phyloP scores from a whole-genome alignment of 2,329 filamentous ascomycete species.

The Grosmannia clavigera region DNA sequence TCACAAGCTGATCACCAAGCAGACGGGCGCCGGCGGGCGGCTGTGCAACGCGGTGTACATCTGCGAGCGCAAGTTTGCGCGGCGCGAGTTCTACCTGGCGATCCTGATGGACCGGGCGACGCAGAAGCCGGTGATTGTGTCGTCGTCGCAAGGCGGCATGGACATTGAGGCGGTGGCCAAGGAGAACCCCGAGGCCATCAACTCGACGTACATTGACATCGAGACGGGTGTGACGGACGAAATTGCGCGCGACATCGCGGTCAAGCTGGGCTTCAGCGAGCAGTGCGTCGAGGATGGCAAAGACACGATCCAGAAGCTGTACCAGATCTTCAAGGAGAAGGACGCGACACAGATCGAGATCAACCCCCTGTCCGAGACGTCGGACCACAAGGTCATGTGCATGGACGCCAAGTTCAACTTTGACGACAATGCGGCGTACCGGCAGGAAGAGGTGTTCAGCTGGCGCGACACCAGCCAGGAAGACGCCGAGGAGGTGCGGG shows the following conservation, averaged over 20 bases:
- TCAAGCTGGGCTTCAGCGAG: conserved; percentile 90
- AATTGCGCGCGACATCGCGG: conserved; percentile 79
- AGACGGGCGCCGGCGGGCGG: conserved; percentile 86
- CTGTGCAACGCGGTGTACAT: conserved; percentile 98
- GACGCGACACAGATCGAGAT: conserved; percentile 99
- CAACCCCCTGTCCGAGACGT: conserved; percentile 96
- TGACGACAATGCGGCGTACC: conserved; percentile 97
- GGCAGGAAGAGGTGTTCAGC: conserved; percentile 89
- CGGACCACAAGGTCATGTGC: conserved; percentile 93
- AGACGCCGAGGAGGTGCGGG: conserved; percentile 94
- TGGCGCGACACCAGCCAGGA: conserved; percentile 94
- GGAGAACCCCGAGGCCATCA: conserved; percentile 92
- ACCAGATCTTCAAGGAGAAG: conserved; percentile 97
- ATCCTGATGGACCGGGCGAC: conserved; percentile 94
- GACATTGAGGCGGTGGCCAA: conserved; percentile 98
- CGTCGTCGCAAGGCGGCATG: conserved; percentile 97
- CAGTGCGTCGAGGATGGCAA: conserved; percentile 94
- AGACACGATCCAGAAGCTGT: conserved; percentile 95
- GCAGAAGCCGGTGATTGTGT: conserved; percentile 89
- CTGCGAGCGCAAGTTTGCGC: conserved; percentile 98
- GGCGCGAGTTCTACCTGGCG: conserved; percentile 97
- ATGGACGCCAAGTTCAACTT: conserved; percentile 99
- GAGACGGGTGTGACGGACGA: conserved; percentile 91
- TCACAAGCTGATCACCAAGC: conserved; percentile 98
- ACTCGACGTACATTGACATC: conserved; percentile 88